These are phyloP conservation scores for Didymella segeticola DNA, from an alignment of 2,329 filamentous ascomycete genomes.

Conservation along the genomic window DNA sequence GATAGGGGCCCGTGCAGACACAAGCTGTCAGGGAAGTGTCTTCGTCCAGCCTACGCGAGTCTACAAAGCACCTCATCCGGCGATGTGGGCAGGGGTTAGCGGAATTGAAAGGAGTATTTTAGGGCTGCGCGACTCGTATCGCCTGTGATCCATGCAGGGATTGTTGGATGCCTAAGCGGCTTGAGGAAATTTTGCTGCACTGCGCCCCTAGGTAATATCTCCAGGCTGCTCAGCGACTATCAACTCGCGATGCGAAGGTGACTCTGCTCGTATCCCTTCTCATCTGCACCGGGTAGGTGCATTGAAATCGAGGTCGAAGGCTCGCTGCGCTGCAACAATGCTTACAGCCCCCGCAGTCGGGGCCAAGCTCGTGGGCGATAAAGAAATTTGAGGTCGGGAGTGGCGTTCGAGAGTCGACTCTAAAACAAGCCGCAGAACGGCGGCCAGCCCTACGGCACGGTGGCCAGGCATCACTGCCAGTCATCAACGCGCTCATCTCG, in stretches of 20 bases:
- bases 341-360: background rate
- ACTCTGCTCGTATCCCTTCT: constrained; percentile 1
- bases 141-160: constrained; percentile 5
- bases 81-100: constrained; percentile 7
- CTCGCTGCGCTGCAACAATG: background rate
- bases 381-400: constrained; percentile 14
- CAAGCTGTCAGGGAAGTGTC: constrained; percentile 7
- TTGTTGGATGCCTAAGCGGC: constrained; percentile 16
- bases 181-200: constrained; percentile 11
- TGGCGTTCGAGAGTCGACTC: constrained; percentile 8
- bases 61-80: constrained; percentile 8
- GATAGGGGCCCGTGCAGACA: constrained; percentile 5
- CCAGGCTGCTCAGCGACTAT: background rate
- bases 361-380: background rate
- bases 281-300: background rate
- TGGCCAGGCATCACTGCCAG: constrained; percentile 8
- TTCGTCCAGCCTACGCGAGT: constrained; percentile 4
- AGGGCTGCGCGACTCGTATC: constrained; percentile 7
- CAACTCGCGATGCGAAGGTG: background rate
- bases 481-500: constrained; percentile 4
- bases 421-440: constrained; percentile 5
- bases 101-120: constrained; percentile 16
- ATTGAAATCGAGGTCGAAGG: background rate
- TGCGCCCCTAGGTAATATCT: constrained; percentile 16
- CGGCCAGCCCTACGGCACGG: constrained; percentile 3